Evolutionary conservation across 176 grass and related monocot species (phyloP).

Genomic region (Aegilops sharonensis): DNA sequence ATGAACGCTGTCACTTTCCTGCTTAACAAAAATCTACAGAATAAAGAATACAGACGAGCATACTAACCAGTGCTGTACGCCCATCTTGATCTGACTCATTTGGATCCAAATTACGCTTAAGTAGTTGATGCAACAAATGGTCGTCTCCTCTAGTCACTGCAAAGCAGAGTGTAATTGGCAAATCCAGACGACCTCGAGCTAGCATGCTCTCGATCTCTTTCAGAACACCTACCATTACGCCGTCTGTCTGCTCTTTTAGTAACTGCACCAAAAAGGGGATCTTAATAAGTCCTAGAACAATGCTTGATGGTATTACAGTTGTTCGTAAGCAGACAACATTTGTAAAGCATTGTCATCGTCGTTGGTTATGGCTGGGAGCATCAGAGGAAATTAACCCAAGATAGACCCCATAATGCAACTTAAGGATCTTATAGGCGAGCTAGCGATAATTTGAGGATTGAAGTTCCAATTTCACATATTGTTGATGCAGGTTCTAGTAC

Average conservation of each 20-base stretch:
- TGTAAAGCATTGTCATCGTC: background rate
- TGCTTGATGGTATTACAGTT: background rate
- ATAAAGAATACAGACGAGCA: background rate
- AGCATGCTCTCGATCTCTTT: slow-evolving; percentile 94
- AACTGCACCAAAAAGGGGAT: slow-evolving; percentile 41
- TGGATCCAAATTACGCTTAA: slow-evolving; percentile 69
- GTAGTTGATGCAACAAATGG: slow-evolving; percentile 74
- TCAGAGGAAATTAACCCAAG: background rate
- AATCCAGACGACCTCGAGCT: slow-evolving; percentile 66
- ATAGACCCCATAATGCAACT: background rate
- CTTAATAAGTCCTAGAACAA: background rate
- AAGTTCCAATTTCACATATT: background rate
- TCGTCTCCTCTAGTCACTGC: slow-evolving; percentile 77
- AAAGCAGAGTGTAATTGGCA: slow-evolving; percentile 84
- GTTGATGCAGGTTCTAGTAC: background rate
- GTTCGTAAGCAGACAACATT: background rate
- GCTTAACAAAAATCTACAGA: slow-evolving; percentile 3
- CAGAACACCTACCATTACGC: slow-evolving; percentile 55
- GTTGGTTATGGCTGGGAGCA: background rate
- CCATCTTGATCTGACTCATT: slow-evolving; percentile 86
- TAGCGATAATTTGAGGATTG: background rate
- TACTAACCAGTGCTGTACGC: slow-evolving; percentile 71
- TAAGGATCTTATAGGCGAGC: background rate
- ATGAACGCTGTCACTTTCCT: slow-evolving; percentile 5
- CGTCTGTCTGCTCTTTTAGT: slow-evolving; percentile 59